phyloP scores from a whole-genome alignment of 1,139 yeast genomes.

The Taiozyma sp. region DNA sequence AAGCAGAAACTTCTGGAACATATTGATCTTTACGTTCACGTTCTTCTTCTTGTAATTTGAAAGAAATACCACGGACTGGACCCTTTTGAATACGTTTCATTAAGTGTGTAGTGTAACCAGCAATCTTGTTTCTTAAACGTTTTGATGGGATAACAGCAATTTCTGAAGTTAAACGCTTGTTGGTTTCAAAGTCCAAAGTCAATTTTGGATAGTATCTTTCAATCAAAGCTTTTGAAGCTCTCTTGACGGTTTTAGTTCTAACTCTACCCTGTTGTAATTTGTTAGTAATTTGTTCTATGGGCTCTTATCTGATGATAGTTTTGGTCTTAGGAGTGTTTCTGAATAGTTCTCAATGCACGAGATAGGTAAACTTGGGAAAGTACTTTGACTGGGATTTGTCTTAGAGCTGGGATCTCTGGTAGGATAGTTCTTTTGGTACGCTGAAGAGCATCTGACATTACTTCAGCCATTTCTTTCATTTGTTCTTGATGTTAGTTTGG shows the following conservation, averaged over 20 bases:
- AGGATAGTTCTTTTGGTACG: not conserved
- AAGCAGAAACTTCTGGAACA: constrained; percentile 99
- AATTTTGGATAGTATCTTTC: constrained; percentile 99
- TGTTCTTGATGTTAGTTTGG: not conserved
- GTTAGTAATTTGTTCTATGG: not conserved
- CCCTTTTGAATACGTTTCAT: constrained; percentile 99
- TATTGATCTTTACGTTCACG: constrained; percentile 99
- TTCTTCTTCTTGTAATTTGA: constrained; percentile 99
- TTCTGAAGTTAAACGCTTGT: constrained; percentile 99
- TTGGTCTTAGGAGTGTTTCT: not conserved
- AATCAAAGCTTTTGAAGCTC: constrained; percentile 99
- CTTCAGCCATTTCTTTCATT: not conserved
- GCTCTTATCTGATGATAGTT: not conserved
- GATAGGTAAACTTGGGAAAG: not conserved
- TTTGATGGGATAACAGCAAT: constrained; percentile 99
- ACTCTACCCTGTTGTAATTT: constrained; percentile 71
- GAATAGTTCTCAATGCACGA: not conserved
- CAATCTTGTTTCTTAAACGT: constrained; percentile 99
- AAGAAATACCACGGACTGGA: constrained; percentile 99
- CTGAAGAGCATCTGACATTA: not conserved
- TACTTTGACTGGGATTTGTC: not conserved
- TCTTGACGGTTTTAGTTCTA: constrained; percentile 99
- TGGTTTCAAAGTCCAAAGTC: constrained; percentile 99
- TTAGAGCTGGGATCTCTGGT: not conserved
- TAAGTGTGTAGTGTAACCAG: constrained; percentile 99